Conservation (phyloP, 1,284 basidiomycete genomes). For the Malassezia sp. region DNA sequence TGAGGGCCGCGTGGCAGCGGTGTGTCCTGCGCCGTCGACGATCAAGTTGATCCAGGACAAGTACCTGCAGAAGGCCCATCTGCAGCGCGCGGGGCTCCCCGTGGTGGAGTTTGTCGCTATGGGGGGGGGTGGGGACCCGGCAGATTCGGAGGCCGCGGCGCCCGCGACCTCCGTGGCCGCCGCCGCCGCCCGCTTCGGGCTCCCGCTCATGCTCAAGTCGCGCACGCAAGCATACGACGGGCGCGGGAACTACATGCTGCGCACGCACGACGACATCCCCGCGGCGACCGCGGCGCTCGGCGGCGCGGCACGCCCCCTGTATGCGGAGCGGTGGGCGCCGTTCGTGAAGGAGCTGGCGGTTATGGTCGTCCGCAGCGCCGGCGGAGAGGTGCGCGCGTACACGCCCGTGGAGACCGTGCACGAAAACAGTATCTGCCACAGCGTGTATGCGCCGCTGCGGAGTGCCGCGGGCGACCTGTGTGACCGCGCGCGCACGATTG, state of each 20-base stretch:
- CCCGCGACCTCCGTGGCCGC: no score
- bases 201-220: constrained; percentile 93
- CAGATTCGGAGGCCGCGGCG: not conserved
- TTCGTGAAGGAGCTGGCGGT: constrained; percentile 87
- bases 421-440: constrained; percentile 83
- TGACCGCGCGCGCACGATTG: constrained; percentile 63
- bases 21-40: constrained; percentile 75
- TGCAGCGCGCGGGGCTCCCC: constrained; percentile 50
- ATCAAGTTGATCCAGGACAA: constrained; percentile 93
- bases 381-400: constrained; percentile 69
- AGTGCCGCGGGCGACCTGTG: constrained; percentile 49
- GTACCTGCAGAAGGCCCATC: constrained; percentile 71
- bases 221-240: constrained; percentile 92
- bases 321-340: constrained; percentile 86
- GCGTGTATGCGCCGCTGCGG: constrained; percentile 67
- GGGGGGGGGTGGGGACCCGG: constrained; percentile 5
- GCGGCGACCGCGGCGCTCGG: constrained; percentile 56
- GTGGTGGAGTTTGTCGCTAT: constrained; percentile 58
- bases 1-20: constrained; percentile 46
- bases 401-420: constrained; percentile 93
- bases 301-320: constrained; percentile 52
- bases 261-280: constrained; percentile 51
- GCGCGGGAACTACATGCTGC: constrained; percentile 76
- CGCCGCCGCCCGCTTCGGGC: constrained; percentile 54
- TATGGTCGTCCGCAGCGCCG: constrained; percentile 70